A percentile compares a stretch with the other conserved stretches of the same genome.
Conservation (phyloP, 2,329 filamentous ascomycete species). For the Diplocarpon rosae region DNA sequence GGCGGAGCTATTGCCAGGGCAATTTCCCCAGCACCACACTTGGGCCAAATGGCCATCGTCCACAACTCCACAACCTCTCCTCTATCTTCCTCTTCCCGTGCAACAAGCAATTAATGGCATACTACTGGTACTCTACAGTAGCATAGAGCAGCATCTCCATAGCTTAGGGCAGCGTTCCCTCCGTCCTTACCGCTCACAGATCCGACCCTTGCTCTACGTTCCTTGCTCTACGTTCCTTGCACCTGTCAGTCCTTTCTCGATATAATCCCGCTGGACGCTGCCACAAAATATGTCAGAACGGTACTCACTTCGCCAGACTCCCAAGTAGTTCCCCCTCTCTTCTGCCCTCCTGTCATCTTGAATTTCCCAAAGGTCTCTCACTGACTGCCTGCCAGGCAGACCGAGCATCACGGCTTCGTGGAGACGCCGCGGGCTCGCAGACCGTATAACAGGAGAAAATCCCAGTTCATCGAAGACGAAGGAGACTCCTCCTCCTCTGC, state of each 20-base stretch:
- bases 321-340: conserved; percentile 21
- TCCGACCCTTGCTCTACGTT: too few species aligned
- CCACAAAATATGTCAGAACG: conserved; percentile 24
- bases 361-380: conserved; percentile 1
- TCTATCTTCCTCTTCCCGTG: too few species aligned
- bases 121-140: too few species aligned
- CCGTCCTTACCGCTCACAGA: too few species aligned
- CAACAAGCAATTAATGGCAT: too few species aligned
- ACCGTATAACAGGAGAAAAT: conserved; percentile 31
- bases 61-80: neutral
- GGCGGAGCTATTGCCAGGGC: too few species aligned
- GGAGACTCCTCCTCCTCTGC: conserved; percentile 27
- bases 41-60: neutral
- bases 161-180: too few species aligned
- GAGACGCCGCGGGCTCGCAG: conserved; percentile 38
- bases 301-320: conserved; percentile 27
- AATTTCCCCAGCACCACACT: too few species aligned
- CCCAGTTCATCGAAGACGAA: conserved; percentile 24
- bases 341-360: neutral
- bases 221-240: too few species aligned
- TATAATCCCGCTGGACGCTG: neutral
- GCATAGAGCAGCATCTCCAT: too few species aligned
- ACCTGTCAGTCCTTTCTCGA: neutral
- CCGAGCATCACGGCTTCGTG: conserved; percentile 38
- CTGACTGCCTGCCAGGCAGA: conserved; percentile 32